Evolutionary conservation across 345 rosid species (phyloP), one percentile per base, ranked within the genome.

Genomic region (Syzygium grande): DNA sequence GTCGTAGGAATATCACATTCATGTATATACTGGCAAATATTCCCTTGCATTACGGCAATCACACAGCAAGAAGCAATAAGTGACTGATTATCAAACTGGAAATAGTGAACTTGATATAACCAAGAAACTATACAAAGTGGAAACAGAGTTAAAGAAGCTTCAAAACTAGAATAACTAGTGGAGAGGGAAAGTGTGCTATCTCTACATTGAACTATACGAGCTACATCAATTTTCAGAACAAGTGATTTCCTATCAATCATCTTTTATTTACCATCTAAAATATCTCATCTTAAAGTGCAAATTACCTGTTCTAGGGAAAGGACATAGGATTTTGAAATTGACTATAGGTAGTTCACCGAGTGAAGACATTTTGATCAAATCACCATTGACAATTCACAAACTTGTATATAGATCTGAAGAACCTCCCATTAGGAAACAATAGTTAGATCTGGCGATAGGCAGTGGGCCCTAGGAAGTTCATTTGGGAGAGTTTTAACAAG

Each of bases 11-110:
- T 87, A 89, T 88, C 88, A 89, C 95, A 90, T 54, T 94, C 91
- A 89, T 94, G 98, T 91, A 95, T 90, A 89, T 96, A 96, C 99
- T 96, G 97, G 86, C 88, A 89, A 89, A 89, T 84, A 51, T 89
- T 88, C 84, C 61, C 61, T 8, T 22, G 61, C 27, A 4, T 56
- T 19, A 23, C n/a, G 7, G 61, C 27, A 56, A 83, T 86, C 88
- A 86, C 87, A 85, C 73, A 85, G 77, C 80, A 89, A 68, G 73
- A 77, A 29, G 86, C 77, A 79, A 85, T 27, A 65, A 22, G 51
- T 73, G 22, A 86, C n/a, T 38, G 55, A 87, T 56, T 56, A 56
- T 22, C 27, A 22, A 22, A 23, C 27, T 9, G n/a, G 9, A 56
- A 56, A 23, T 56, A 56, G 61, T 5, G 10, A 56, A 25, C 12